Conservation (phyloP, 2,329 filamentous ascomycete species). For the Diaporthe velutina region DNA sequence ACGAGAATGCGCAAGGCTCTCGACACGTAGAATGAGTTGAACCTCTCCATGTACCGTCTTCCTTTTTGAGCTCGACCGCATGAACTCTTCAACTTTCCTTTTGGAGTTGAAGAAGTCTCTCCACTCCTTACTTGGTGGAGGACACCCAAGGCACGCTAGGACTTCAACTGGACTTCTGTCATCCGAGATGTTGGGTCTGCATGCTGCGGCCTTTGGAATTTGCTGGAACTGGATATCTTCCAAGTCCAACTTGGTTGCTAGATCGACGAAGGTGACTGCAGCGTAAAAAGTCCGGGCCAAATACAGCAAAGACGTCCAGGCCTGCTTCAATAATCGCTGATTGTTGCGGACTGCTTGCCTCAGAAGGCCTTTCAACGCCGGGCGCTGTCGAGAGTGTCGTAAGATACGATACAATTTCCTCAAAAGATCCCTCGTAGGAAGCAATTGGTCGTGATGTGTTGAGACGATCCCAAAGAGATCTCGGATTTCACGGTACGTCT, state of each 20-base stretch:
- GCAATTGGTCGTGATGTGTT: too few species aligned
- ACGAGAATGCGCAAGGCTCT: background rate
- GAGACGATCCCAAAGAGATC: too few species aligned
- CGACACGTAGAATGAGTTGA: background rate
- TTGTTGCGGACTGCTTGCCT: background rate
- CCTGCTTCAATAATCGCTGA: background rate
- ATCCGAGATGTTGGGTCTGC: background rate
- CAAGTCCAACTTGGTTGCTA: background rate
- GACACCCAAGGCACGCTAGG: background rate
- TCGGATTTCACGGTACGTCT: too few species aligned
- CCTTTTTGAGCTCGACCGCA: background rate
- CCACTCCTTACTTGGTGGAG: background rate
- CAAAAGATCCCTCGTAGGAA: too few species aligned
- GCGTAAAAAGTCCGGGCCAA: background rate
- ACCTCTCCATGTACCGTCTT: background rate
- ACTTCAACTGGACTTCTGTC: background rate
- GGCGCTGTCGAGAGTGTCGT: background rate
- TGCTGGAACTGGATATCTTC: background rate
- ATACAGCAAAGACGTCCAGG: background rate
- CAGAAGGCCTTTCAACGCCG: background rate
- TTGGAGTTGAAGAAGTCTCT: background rate
- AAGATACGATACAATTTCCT: background rate
- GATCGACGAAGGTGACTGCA: background rate
- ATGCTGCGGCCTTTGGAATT: background rate
- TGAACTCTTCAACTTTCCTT: background rate